A percentile compares a stretch with the other conserved stretches of the same genome.
Evolutionary conservation across 2,329 filamentous ascomycete genomes (phyloP).

Genomic region (Aspergillus sergii): DNA sequence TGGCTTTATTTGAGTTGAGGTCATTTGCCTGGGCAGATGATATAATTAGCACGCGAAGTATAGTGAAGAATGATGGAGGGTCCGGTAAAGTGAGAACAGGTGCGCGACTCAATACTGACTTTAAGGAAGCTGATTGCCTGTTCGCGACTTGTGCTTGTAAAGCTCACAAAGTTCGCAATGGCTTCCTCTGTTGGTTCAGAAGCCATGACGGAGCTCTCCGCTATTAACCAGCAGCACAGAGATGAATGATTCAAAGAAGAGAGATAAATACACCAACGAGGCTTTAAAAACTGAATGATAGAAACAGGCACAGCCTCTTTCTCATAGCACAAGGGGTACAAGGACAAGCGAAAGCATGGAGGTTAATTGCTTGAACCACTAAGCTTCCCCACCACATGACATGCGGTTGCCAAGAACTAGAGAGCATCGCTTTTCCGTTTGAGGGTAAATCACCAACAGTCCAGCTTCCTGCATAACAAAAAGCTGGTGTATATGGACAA

Average conservation of each 20-base stretch:
- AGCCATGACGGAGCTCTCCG: constrained; percentile 29
- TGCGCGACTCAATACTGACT: constrained; percentile 26
- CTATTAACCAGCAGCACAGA: not conserved
- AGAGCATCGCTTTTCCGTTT: not conserved
- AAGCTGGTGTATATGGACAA: not conserved
- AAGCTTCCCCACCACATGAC: constrained; percentile 26
- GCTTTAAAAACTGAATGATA: no score
- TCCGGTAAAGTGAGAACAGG: not conserved
- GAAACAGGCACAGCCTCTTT: not conserved
- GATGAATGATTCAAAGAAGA: not conserved
- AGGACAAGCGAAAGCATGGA: not conserved
- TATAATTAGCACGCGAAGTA: constrained; percentile 16
- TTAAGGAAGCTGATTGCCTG: constrained; percentile 46
- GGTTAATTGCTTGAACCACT: constrained; percentile 1
- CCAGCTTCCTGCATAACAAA: not conserved
- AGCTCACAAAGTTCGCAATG: constrained; percentile 44
- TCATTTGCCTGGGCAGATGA: constrained; percentile 43
- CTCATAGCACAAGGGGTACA: not conserved
- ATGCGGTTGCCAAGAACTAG: constrained; percentile 18
- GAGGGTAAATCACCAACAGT: not conserved
- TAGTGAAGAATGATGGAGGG: not conserved
- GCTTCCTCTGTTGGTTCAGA: constrained; percentile 44
- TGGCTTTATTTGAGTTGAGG: constrained; percentile 47
- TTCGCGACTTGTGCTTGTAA: constrained; percentile 43
- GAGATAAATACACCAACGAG: not conserved